Conservation (phyloP, 352 stramenopile genomes). For the Phytophthora uliginosa region DNA sequence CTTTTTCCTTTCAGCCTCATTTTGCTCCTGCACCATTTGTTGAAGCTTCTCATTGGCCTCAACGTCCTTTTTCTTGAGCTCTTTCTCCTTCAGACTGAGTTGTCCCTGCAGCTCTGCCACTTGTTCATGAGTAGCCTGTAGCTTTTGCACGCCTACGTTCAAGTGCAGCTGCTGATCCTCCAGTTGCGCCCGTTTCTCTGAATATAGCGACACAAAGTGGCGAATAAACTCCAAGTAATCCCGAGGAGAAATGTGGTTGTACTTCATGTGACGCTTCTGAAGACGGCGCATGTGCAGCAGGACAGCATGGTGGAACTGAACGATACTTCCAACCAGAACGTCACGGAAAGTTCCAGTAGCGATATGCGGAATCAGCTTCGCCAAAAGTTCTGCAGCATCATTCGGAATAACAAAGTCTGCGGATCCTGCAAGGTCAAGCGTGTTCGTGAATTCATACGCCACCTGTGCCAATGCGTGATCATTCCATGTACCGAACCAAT, state of each 20-base stretch:
- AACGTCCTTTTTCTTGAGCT: conserved; percentile 97
- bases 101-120: conserved; percentile 94
- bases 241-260: conserved; percentile 93
- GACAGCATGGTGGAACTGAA: conserved; percentile 91
- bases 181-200: conserved; percentile 92
- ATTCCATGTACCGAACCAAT: conserved; percentile 99
- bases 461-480: conserved; percentile 98
- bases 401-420: conserved; percentile 69
- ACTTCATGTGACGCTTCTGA: conserved; percentile 89
- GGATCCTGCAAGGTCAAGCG: conserved; percentile 95
- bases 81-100: conserved; percentile 94
- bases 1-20: conserved; percentile 98
- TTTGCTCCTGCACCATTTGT: conserved; percentile 99
- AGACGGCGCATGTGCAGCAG: conserved; percentile 88
- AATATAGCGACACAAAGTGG: conserved; percentile 92
- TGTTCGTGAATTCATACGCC: conserved; percentile 97
- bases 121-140: conserved; percentile 98
- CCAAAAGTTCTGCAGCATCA: conserved; percentile 61
- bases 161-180: conserved; percentile 99
- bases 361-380: conserved; percentile 76
- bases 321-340: conserved; percentile 84
- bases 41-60: conserved; percentile 99
- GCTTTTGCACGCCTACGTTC: conserved; percentile 98
- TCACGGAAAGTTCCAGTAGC: conserved; percentile 80
- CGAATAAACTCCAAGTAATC: conserved; percentile 95